Evolutionary conservation across 148 eudicot genomes (phyloP), one percentile per base, ranked within the genome.

Genomic region (Pharnaceum exiguum): DNA sequence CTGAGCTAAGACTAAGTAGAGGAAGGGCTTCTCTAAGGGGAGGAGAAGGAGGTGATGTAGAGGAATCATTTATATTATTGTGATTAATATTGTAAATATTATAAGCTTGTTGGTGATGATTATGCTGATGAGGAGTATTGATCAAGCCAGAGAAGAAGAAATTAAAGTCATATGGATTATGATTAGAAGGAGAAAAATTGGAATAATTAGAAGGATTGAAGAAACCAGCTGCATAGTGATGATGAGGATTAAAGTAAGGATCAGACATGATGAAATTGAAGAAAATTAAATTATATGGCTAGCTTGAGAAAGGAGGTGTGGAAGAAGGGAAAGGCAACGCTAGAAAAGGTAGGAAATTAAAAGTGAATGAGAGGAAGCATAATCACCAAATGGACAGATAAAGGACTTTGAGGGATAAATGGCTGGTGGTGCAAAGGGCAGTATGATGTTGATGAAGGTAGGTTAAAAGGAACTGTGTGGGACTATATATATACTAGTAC

Each of bases 21-120:
- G 83, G 87, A 31, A 82, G 87, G 32, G 79, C 81, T 73, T 82
- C 81, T 59, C 60, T 78, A 0, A 70, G 72, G 16, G 83, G 81
- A 25, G 90, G 83, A 50, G 90, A 81, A 10, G 79, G 70, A n/a
- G 78, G 74, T 45, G 82, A 62, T 23, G 43, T n/a, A 19, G 57
- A 53, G 11, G 57, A 33, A 10, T 6, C 10, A 17, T 33, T 16
- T 17, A 24, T 54, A 5, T 18, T 38, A 29, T 51, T 45, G 36
- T 12, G 5, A 53, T 9, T 44, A 39, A 19, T 16, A 7, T 6
- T 32, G 6, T 29, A 6, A 23, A 55, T 21, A 21, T 2, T 30
- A 11, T 46, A 15, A 7, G 5, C 32, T n/a, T 53, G 27, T 56
- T 43, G 26, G 32, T 25, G 19, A 21, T 50, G 27, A 43, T 32